Evolutionary conservation across 1,139 yeast genomes (phyloP), one percentile per base, ranked within the genome.

Genomic region (Saccharomyces hybrid): DNA sequence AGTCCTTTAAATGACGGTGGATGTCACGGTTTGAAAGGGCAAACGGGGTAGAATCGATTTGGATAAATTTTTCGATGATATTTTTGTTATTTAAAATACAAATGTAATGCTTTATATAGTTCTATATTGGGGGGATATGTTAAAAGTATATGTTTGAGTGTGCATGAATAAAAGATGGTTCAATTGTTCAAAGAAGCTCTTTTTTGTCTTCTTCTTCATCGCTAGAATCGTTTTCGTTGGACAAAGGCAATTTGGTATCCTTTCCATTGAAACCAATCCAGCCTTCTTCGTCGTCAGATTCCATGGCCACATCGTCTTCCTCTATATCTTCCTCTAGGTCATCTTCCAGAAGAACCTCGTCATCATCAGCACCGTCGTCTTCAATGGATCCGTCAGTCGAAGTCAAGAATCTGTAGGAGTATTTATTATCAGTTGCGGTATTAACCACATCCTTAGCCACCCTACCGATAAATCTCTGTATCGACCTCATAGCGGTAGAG

Each of bases 401-500:
- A 53, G 75, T 62, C 59, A 75, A 56, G 72, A 79, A 78, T 48
- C 70, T 69, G 63, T 76, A 77, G 50, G 81, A 72, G 67, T 82
- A 83, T 55, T 77, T 78, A 63, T 84, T 86, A 48, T 76, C 76
- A 58, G 76, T 80, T 3, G 84, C 75, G 3, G 82, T 71, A 50
- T 73, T 73, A 1, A 83, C 82, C 27, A 89, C 78, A 55, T 88
- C 96, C 68, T 88, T 87, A 25, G 88, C 93, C 7, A 84, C 73
- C 63, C 89, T 79, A 53, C 81, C 83, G 58, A 91, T 75, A 62
- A 86, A 90, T 65, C 96, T 78, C 62, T 84, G 95, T 9, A 89
- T 73, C 4, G 87, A 79, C 64, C 95, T 81, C 63, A 90, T 71
- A 0, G 88, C 78, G 54, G 84, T 79, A 4, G 83, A 77, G 64